These are phyloP conservation scores for Aspergillus sp. DNA, from an alignment of 2,329 filamentous ascomycete species.

Conservation along the genomic window DNA sequence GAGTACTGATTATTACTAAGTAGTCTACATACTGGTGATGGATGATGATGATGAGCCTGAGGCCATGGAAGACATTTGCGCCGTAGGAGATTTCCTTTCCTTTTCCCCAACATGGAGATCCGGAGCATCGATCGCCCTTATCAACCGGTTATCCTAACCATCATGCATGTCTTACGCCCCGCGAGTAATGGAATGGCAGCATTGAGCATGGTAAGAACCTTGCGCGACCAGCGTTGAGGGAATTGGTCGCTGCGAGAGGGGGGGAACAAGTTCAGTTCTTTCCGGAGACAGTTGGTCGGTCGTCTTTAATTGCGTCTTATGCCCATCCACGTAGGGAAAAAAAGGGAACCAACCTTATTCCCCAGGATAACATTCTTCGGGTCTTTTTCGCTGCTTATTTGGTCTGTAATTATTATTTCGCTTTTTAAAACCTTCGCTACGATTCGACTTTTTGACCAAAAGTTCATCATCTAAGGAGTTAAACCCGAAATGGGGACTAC, in stretches of 20 bases:
- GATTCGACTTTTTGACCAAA: too few relatives aligned
- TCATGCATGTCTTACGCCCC: slow-evolving; percentile 7
- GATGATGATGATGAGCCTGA: background rate
- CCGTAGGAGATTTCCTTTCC: background rate
- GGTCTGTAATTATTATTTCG: too few relatives aligned
- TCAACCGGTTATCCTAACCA: background rate
- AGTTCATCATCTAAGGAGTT: too few relatives aligned
- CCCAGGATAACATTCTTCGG: too few relatives aligned
- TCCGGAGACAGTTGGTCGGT: background rate
- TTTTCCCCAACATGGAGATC: background rate
- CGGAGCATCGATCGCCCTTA: slow-evolving; percentile 7
- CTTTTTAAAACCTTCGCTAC: too few relatives aligned
- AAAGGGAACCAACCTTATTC: too few relatives aligned
- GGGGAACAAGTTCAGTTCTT: background rate
- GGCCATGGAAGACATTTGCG: background rate
- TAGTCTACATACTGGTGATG: too few relatives aligned
- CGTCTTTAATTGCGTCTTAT: background rate
- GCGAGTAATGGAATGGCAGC: slow-evolving; percentile 3
- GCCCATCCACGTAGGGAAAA: too few relatives aligned
- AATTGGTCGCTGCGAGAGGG: background rate
- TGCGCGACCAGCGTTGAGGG: background rate
- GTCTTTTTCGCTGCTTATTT: too few relatives aligned
- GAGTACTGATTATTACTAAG: too few relatives aligned
- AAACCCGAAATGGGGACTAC: too few relatives aligned
- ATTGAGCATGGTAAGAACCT: slow-evolving; percentile 2